Evolutionary conservation across 148 eudicot species (phyloP).

Genomic region (Polygonum maritimum): DNA sequence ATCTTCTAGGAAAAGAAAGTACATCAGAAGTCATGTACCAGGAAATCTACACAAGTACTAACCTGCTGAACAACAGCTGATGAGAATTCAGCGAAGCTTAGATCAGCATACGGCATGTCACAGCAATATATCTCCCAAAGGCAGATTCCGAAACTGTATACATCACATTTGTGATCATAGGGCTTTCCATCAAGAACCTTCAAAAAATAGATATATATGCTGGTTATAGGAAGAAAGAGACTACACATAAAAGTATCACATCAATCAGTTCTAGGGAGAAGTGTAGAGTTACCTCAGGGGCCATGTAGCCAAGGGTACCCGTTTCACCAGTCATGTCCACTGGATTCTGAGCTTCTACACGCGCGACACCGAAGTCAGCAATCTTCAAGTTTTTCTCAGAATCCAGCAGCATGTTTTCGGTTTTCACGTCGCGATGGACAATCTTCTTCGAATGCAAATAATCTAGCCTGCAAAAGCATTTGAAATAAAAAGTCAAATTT

Average conservation of each 20-base stretch:
- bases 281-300: conserved; percentile 58
- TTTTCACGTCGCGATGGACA: conserved; percentile 90
- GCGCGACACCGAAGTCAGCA: conserved; percentile 94
- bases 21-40: background rate
- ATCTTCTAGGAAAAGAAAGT: background rate
- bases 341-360: conserved; percentile 83
- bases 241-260: background rate
- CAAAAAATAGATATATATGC: background rate
- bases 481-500: background rate
- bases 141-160: conserved; percentile 81
- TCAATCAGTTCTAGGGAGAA: background rate
- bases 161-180: conserved; percentile 80
- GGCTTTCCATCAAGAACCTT: conserved; percentile 92
- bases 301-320: conserved; percentile 91
- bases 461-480: conserved; percentile 35
- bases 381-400: conserved; percentile 44
- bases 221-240: background rate
- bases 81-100: conserved; percentile 73
- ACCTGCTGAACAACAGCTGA: conserved; percentile 76
- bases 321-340: conserved; percentile 89
- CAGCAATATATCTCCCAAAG: conserved; percentile 92
- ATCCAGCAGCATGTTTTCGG: conserved; percentile 84
- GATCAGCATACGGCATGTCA: conserved; percentile 66
- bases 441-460: conserved; percentile 82
- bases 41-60: conserved; percentile 10